Base-by-base conservation (phyloP, 345 rosid species). In the Ceriops tagal region DNA sequence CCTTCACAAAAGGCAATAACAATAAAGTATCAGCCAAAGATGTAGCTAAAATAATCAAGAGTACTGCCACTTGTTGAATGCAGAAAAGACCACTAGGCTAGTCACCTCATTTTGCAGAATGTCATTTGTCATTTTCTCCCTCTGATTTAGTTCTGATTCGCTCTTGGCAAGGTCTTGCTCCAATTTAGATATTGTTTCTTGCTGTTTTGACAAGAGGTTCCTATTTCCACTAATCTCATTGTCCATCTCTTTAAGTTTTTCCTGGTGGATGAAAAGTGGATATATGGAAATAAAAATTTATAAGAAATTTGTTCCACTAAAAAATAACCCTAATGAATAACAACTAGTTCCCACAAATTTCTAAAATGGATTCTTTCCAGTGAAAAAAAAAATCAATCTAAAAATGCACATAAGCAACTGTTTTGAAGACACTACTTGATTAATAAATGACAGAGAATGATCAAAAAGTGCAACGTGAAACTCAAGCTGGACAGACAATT, bases 81-180 rank as follows among this genome's bases (percentile, higher is more conserved):
- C 19, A 13, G 19, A 11, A 13, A 43, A 43, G 49, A 43, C 18
- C 4, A 43, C 19, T 2, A 43, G 3, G 10, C 8, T 47, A 51
- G 32, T 56, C 79, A 92, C 99, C 96, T 95, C 96, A 26, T 68
- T 76, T 78, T 82, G 92, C 73, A 78, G 77, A 71, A 78, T 67
- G 32, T 86, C 92, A 70, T 81, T 83, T 49, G 88, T 79, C 78
- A 74, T 87, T 78, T 79, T 85, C 75, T 89, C 93, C 77, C 77
- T 84, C 71, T 84, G 91, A 69, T 71, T 81, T 78, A 91, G 78
- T 64, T 86, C 96, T 57, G 67, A 66, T 77, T 79, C 84, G 80
- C 82, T 75, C 77, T 78, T 87, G 67, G 86, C 75, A 77, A 95
- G 82, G 69, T 90, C 91, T 77, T 79, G 85, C 85, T 92, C 96